Evolutionary conservation across 441 rosid species (phyloP).

Genomic region (Populus hybrid): DNA sequence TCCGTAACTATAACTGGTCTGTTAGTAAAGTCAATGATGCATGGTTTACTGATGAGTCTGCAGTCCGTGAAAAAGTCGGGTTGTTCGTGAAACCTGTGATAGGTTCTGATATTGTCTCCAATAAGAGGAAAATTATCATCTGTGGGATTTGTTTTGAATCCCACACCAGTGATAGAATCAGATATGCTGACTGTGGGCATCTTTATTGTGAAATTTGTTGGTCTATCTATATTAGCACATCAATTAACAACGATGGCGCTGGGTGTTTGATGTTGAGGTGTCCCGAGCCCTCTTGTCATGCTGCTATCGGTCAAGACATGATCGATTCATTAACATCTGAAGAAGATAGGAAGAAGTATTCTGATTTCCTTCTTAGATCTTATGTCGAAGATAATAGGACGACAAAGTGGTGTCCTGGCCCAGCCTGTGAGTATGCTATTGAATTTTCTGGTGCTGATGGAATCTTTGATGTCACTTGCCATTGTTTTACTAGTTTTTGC

Average conservation of each 20-base stretch:
- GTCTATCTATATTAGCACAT: constrained; percentile 45
- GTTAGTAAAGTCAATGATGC: constrained; percentile 20
- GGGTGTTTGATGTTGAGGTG: constrained; percentile 60
- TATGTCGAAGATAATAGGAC: constrained; percentile 50
- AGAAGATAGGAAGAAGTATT: constrained; percentile 49
- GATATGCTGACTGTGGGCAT: constrained; percentile 41
- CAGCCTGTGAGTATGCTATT: constrained; percentile 55
- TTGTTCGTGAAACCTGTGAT: neutral
- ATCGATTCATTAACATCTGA: constrained; percentile 30
- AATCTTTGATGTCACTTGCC: constrained; percentile 53
- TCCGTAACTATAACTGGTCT: constrained; percentile 26
- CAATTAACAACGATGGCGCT: constrained; percentile 56
- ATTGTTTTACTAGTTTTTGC: constrained; percentile 56
- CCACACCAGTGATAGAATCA: constrained; percentile 13
- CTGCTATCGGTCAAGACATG: constrained; percentile 55
- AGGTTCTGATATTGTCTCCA: neutral
- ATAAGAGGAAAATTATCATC: neutral
- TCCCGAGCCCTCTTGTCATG: constrained; percentile 60
- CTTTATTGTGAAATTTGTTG: constrained; percentile 38
- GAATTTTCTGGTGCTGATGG: constrained; percentile 37
- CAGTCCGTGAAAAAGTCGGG: constrained; percentile 21
- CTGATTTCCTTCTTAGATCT: constrained; percentile 47
- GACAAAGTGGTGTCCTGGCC: constrained; percentile 71
- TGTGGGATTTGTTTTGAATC: constrained; percentile 51
- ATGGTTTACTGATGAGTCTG: constrained; percentile 31